Conservation (phyloP, 768 basidiomycete genomes). For the Pleurotus ostreatus region DNA sequence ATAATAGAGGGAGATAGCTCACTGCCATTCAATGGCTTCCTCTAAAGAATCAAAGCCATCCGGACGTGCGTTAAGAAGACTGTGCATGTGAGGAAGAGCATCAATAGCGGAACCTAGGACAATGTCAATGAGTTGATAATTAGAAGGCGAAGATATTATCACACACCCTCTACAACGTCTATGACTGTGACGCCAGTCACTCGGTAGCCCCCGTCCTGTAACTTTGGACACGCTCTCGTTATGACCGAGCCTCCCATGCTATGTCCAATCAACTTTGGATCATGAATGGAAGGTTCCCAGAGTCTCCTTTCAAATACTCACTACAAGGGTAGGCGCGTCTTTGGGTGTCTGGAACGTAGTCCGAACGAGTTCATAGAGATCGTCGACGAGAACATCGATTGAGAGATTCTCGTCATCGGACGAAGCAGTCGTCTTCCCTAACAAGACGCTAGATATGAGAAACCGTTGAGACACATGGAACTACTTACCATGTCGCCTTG, state of each 20-base stretch:
- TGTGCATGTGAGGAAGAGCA: constrained; percentile 90
- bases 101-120: constrained; percentile 83
- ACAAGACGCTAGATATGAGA: neutral
- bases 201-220: constrained; percentile 66
- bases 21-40: constrained; percentile 97
- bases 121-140: neutral
- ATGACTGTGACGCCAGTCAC: constrained; percentile 78
- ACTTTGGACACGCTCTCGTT: constrained; percentile 59
- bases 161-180: constrained; percentile 83
- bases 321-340: constrained; percentile 69
- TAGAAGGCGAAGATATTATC: neutral
- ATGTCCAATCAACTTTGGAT: constrained; percentile 77
- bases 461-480: neutral
- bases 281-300: neutral
- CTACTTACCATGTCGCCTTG: constrained; percentile 78
- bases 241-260: constrained; percentile 96
- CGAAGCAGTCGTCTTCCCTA: constrained; percentile 62
- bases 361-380: constrained; percentile 68
- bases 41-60: constrained; percentile 80
- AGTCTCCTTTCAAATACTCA: constrained; percentile 29
- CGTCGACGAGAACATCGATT: constrained; percentile 65
- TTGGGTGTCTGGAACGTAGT: constrained; percentile 65
- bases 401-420: constrained; percentile 55
- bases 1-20: constrained; percentile 26
- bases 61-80: constrained; percentile 80